Conservation (phyloP, 129 eudicot genomes). For the Silybum marianum region DNA sequence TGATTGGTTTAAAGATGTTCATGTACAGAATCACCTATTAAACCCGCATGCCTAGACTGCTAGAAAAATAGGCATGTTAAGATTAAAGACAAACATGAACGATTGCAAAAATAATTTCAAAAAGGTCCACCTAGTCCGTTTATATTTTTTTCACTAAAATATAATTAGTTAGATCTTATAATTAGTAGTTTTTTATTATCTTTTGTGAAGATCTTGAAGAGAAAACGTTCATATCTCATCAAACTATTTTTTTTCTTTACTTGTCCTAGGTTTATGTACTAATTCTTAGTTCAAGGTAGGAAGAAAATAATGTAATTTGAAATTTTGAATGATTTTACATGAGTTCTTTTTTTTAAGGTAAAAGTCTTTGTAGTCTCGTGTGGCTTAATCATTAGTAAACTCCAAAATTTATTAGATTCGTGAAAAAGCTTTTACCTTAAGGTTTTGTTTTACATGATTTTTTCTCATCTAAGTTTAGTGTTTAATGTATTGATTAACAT, state of each 20-base stretch:
- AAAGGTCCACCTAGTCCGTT: not conserved
- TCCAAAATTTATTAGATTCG: too few relatives aligned
- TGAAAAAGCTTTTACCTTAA: too few relatives aligned
- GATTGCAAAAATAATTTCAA: not conserved
- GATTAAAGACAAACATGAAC: not conserved
- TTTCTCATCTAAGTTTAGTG: too few relatives aligned
- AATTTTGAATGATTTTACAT: not conserved
- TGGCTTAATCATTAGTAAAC: too few relatives aligned
- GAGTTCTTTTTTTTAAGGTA: not conserved
- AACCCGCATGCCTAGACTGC: too few relatives aligned
- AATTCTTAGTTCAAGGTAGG: not conserved
- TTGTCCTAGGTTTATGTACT: too few relatives aligned
- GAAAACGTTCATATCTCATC: too few relatives aligned
- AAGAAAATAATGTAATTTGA: too few relatives aligned
- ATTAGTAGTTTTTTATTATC: not conserved
- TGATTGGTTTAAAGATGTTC: not conserved
- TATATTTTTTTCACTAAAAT: too few relatives aligned
- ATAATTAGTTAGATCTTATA: not conserved
- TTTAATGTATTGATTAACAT: too few relatives aligned
- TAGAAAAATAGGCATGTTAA: not conserved
- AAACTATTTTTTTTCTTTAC: too few relatives aligned
- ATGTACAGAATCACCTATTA: not conserved
- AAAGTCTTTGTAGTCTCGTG: not conserved
- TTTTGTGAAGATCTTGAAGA: not conserved
- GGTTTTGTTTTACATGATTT: too few relatives aligned